These are phyloP conservation scores for Aureobasidium namibiae DNA, from an alignment of 2,329 filamentous ascomycete species.

Conservation along the genomic window DNA sequence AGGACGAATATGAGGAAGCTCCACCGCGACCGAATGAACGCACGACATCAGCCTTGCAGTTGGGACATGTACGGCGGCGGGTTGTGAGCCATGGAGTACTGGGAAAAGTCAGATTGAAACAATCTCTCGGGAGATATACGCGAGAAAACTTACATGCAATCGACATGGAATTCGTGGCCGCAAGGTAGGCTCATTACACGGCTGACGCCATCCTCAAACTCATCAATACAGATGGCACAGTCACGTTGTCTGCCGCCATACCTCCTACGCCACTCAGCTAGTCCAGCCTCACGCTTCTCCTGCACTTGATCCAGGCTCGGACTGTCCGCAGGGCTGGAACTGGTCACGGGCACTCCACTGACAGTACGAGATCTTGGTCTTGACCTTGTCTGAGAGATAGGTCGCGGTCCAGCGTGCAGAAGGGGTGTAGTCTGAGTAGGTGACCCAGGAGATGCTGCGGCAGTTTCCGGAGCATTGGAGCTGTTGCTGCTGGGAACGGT, in stretches of 20 bases:
- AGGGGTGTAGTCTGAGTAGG: conserved; percentile 61
- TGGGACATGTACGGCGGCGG: conserved; percentile 90
- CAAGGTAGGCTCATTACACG: conserved; percentile 95
- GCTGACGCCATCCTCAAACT: conserved; percentile 90
- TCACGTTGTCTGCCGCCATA: conserved; percentile 66
- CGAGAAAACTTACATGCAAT: conserved; percentile 89
- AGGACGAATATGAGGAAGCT: not conserved
- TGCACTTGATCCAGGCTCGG: conserved; percentile 32
- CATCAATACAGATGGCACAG: conserved; percentile 93
- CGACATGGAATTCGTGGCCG: conserved; percentile 93
- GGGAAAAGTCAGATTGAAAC: not conserved
- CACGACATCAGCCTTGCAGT: conserved; percentile 97
- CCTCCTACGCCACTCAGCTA: conserved; percentile 46
- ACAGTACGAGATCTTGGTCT: conserved; percentile 59
- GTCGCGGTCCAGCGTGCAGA: conserved; percentile 44
- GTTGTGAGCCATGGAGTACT: conserved; percentile 97
- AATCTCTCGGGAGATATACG: not conserved
- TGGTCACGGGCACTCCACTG: conserved; percentile 44
- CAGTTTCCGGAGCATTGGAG: conserved; percentile 40
- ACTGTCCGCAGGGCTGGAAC: conserved; percentile 19
- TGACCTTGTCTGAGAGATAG: conserved; percentile 37
- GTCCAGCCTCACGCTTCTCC: conserved; percentile 45
- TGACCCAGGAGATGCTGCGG: conserved; percentile 6
- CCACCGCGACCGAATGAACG: conserved; percentile 29
- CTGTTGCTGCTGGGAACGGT: conserved; percentile 61